Evolutionary conservation across 139 green algal genomes (phyloP).

Genomic region (Pedinophyceae sp.): DNA sequence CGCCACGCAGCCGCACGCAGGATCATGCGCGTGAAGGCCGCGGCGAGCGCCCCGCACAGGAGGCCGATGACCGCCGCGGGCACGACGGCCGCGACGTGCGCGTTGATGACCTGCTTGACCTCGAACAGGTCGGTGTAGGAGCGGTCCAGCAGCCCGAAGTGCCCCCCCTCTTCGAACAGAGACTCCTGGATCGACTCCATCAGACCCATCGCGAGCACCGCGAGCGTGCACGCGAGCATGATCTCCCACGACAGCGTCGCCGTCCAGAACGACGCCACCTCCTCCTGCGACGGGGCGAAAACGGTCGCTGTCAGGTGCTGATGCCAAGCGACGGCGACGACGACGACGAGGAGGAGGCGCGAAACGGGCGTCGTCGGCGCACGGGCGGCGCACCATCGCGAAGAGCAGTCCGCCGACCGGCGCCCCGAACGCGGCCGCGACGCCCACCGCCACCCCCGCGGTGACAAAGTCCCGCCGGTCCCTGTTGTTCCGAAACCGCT

Average conservation of each 20-base stretch:
- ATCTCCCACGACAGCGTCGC: conserved; percentile 10
- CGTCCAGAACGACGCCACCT: conserved; percentile 62
- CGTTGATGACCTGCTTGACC: conserved; percentile 32
- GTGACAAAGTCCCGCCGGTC: conserved; percentile 85
- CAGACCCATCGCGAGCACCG: conserved; percentile 46
- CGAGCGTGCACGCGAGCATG: conserved; percentile 55
- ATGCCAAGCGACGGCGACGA: no score
- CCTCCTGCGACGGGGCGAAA: no score
- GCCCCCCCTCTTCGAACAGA: conserved; percentile 22
- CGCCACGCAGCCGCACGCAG: no score
- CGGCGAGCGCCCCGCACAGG: conserved; percentile 40
- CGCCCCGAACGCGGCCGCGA: conserved; percentile 64
- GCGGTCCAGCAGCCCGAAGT: conserved; percentile 49
- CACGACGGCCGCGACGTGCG: conserved; percentile 52
- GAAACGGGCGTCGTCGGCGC: no score
- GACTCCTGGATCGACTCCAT: conserved; percentile 33
- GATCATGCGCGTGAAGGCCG: conserved; percentile 64
- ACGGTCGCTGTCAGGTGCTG: no score
- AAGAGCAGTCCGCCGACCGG: no score
- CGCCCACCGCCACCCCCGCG: conserved; percentile 51
- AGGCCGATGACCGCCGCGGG: conserved; percentile 55
- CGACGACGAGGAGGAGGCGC: no score
- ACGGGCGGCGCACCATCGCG: no score
- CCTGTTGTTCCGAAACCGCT: conserved; percentile 62
- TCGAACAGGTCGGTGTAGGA: conserved; percentile 12